phyloP scores from a whole-genome alignment of 352 stramenopile species.

The Blastocystis sp. region DNA sequence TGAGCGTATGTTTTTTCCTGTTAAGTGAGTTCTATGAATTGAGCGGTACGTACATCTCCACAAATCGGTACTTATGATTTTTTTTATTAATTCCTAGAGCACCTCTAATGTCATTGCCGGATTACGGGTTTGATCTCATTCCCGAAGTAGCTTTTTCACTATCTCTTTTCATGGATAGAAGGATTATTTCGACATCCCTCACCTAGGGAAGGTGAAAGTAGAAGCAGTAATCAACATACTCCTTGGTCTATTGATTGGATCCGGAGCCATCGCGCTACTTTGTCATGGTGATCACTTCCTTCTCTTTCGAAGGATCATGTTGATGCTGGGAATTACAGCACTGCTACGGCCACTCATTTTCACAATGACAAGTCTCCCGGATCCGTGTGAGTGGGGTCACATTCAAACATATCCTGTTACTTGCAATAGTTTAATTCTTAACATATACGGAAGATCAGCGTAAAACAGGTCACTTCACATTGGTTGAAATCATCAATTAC shows the following conservation, averaged over 20 bases:
- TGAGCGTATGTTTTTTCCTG: constrained; percentile 31
- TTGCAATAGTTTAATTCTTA: neutral
- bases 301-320: neutral
- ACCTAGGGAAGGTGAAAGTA: constrained; percentile 33
- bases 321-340: constrained; percentile 36
- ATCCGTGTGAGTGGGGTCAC: constrained; percentile 8
- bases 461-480: neutral
- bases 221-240: constrained; percentile 49
- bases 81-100: neutral
- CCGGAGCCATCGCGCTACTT: neutral
- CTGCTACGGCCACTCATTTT: constrained; percentile 42
- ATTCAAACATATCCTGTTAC: constrained; percentile 19
- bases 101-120: neutral
- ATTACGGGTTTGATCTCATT: constrained; percentile 56
- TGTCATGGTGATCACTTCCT: constrained; percentile 7
- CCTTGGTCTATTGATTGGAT: neutral
- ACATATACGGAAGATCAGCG: neutral
- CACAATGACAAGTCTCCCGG: constrained; percentile 49
- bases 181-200: neutral
- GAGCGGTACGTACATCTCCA: constrained; percentile 36
- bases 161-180: neutral
- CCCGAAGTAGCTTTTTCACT: neutral
- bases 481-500: constrained; percentile 37
- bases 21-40: constrained; percentile 59
- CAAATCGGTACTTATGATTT: neutral